Base-by-base conservation (phyloP, 1,284 basidiomycete genomes). In the Erythrobasidium hasegawianum region DNA sequence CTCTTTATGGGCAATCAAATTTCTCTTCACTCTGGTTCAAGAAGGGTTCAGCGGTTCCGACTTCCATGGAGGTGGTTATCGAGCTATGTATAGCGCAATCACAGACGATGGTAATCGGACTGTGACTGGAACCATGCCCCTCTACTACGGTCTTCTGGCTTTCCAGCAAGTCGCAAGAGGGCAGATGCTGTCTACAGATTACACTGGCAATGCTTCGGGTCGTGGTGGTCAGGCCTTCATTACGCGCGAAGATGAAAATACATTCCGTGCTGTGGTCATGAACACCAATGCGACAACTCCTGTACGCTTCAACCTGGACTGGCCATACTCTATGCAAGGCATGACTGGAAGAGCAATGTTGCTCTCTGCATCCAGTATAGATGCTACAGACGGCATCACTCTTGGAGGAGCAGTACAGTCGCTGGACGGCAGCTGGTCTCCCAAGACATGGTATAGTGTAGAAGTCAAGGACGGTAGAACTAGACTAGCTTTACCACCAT, bases 11-110 rank as follows among this genome's bases (percentile, higher is more conserved):
- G 4, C 43, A 8, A 24, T 47, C 43, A 47, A 47, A 14, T 47
- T 7, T 24, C 43, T 47, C 43, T 47, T 47, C 43, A 24, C 5
- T 14, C 16, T 47, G 4, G 22, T 24, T 5, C 43, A 24, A n/a
- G n/a, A 18, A 24, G 43, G 43, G 7, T 18, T 47, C n/a, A 47
- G 43, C 43, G 43, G 43, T 24, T n/a, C 43, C 43, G 43, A 47
- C 43, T 47, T 47, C 43, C 43, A 47, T 47, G 43, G 43, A 18
- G 43, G 43, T 24, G 43, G 43, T 47, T 7, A n/a, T 47, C 43
- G 43, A 47, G 43, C 43, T 16, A 5, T 5, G n/a, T 47, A 47
- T 16, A 47, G 43, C 22, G n/a, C 43, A 7, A 47, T 47, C 22
- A n/a, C 16, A 5, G 43, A 47, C 14, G 43, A 47, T 47, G 22